Percentiles rank a stretch among this genome's conserved stretches.
These are phyloP conservation scores for Metarhizium guizhouense DNA, from an alignment of 2,329 filamentous ascomycete genomes.

Conservation along the genomic window DNA sequence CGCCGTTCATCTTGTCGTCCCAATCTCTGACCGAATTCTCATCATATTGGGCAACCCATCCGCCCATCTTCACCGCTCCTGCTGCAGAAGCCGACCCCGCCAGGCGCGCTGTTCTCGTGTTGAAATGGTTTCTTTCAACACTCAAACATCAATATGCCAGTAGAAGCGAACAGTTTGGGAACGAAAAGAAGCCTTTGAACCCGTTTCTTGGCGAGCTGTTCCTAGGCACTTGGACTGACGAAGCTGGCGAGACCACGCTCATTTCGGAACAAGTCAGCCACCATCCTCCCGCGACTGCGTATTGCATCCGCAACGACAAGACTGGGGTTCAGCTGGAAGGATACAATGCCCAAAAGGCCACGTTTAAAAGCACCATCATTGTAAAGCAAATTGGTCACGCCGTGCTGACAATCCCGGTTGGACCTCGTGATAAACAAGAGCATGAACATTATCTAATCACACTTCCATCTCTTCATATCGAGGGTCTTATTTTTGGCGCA, in stretches of 20 bases:
- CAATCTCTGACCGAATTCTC: conserved; percentile 75
- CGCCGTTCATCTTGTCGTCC: conserved; percentile 72
- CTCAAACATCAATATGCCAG: conserved; percentile 76
- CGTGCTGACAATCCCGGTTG: conserved; percentile 60
- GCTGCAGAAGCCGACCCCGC: conserved; percentile 69
- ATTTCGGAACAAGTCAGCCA: conserved; percentile 93
- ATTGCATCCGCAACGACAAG: conserved; percentile 80
- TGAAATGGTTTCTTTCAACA: conserved; percentile 93
- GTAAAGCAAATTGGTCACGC: conserved; percentile 94
- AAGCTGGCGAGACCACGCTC: conserved; percentile 71
- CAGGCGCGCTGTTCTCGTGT: conserved; percentile 76
- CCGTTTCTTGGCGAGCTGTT: conserved; percentile 95
- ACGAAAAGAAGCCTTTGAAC: conserved; percentile 96
- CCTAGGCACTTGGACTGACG: conserved; percentile 80
- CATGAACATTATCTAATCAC: conserved; percentile 80
- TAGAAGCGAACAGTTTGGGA: conserved; percentile 70
- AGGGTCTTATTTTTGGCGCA: conserved; percentile 76
- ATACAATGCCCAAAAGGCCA: conserved; percentile 94
- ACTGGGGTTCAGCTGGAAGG: conserved; percentile 73
- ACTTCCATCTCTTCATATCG: conserved; percentile 83
- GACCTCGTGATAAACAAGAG: conserved; percentile 20
- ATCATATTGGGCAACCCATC: conserved; percentile 75
- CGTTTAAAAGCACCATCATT: conserved; percentile 86
- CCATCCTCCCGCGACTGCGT: conserved; percentile 91
- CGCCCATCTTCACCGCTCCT: conserved; percentile 70